Base-by-base conservation (phyloP, 306 rosid species). In the Argentina anserina region DNA sequence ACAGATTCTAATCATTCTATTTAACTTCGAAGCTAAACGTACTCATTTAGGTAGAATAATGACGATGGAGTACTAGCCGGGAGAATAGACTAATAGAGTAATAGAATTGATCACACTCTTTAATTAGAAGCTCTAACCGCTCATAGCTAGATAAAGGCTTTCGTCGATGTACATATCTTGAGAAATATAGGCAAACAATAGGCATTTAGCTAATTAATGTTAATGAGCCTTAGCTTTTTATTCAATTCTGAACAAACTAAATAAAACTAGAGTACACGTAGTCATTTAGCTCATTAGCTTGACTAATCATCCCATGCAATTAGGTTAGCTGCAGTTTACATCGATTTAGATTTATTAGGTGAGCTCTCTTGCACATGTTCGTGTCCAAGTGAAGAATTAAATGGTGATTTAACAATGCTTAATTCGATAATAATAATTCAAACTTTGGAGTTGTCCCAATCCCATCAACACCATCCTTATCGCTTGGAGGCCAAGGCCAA, bases 301-400 rank as follows among this genome's bases (percentile, higher is more conserved):
- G 11, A 18, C 9, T 12, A 28, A 14, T 11, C 61, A 25, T 14
- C 10, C n/a, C 11, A 59, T 14, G 39, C 64, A 59, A 29, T 29
- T 21, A 59, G 39, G 40, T 59, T 59, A 9, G 60, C 31, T 53
- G 60, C 60, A 55, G 64, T 26, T 58, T 7, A 28, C n/a, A n/a
- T n/a, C n/a, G 10, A 28, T 58, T 5, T 58, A 59, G 65, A 59
- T 28, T 58, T 28, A 29, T 5, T 15, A 0, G 12, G 39, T 60
- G 40, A 15, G 20, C 21, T 60, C 63, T 12, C 9, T 56, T 7
- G 65, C 41, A 31, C 23, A 60, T 60, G 23, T 31, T 31, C 1
- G 6, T 60, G 65, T 10, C 65, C 65, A 60, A 60, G 18, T 55
- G 37, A 59, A 10, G n/a, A 59, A 60, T 63, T 63, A 63, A 63